phyloP scores from a whole-genome alignment of 2,329 filamentous ascomycete genomes.

The Fusarium transvaalense region DNA sequence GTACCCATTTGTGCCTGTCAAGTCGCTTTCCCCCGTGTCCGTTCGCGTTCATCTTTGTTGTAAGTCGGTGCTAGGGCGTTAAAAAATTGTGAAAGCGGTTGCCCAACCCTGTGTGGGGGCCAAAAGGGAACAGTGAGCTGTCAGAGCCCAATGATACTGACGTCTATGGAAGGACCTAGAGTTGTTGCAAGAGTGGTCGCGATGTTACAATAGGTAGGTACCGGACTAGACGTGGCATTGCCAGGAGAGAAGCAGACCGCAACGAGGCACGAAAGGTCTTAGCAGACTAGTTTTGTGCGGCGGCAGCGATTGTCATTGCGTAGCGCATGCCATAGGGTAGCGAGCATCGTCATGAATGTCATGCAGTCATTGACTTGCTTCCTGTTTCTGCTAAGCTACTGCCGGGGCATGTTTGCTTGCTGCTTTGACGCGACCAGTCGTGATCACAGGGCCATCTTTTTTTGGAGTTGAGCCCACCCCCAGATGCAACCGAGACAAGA shows the following conservation, averaged over 20 bases:
- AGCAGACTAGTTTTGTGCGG: constrained; percentile 5
- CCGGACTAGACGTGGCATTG: constrained; percentile 22
- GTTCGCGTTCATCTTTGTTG: constrained; percentile 19
- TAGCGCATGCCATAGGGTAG: constrained; percentile 9
- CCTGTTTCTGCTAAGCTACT: constrained; percentile 22
- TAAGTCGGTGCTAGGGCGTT: constrained; percentile 37
- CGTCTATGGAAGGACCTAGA: constrained; percentile 41
- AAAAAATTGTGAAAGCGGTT: constrained; percentile 35
- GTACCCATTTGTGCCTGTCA: constrained; percentile 33
- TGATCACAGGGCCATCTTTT: constrained; percentile 43
- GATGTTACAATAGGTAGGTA: constrained; percentile 21
- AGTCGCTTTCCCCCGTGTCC: constrained; percentile 20
- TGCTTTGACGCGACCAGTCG: constrained; percentile 36
- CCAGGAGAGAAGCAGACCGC: constrained; percentile 15
- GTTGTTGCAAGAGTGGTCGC: constrained; percentile 24
- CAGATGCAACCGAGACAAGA: constrained; percentile 34
- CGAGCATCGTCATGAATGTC: constrained; percentile 38
- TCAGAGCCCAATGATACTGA: constrained; percentile 26
- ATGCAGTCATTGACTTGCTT: constrained; percentile 44
- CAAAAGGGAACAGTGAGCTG: constrained; percentile 32
- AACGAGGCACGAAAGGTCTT: constrained; percentile 20
- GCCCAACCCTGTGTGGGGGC: constrained; percentile 42
- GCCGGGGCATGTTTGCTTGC: constrained; percentile 36
- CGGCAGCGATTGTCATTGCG: constrained; percentile 8
- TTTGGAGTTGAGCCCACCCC: constrained; percentile 41